Conservation (phyloP, 164 flowering plant genomes). For the Nelumbo lutea region DNA sequence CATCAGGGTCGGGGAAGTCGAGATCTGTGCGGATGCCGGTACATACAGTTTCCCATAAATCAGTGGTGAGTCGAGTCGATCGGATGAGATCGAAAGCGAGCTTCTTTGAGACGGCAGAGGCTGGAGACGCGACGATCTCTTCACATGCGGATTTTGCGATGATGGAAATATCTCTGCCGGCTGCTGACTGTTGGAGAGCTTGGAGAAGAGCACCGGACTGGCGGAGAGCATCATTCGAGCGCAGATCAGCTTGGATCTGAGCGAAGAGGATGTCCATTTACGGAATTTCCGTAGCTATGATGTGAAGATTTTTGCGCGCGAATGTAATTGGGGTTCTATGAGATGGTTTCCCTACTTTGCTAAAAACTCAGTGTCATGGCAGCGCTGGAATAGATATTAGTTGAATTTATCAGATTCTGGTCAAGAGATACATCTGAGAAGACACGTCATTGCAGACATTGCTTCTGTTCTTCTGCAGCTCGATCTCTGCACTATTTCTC, state of each 20-base stretch:
- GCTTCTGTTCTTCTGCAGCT: too few species aligned
- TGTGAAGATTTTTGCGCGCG: too few species aligned
- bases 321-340: too few species aligned
- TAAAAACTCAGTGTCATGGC: too few species aligned
- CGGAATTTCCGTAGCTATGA: background rate
- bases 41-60: constrained; percentile 90
- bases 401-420: too few species aligned
- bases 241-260: constrained; percentile 99
- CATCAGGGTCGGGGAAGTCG: constrained; percentile 96
- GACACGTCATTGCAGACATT: too few species aligned
- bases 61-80: constrained; percentile 85
- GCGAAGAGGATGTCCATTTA: constrained; percentile 92
- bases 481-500: too few species aligned
- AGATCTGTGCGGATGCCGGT: constrained; percentile 80
- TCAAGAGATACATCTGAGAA: too few species aligned
- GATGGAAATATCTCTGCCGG: constrained; percentile 86
- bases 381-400: too few species aligned
- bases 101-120: constrained; percentile 90
- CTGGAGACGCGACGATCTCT: constrained; percentile 90
- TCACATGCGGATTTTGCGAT: constrained; percentile 86
- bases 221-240: constrained; percentile 87
- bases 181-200: constrained; percentile 96
- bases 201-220: constrained; percentile 89
- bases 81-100: constrained; percentile 93
- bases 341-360: too few species aligned